Evolutionary conservation across 176 grass and related monocot genomes (phyloP), one percentile per base, ranked within the genome.

Genomic region (Urochloa ruziziensis): DNA sequence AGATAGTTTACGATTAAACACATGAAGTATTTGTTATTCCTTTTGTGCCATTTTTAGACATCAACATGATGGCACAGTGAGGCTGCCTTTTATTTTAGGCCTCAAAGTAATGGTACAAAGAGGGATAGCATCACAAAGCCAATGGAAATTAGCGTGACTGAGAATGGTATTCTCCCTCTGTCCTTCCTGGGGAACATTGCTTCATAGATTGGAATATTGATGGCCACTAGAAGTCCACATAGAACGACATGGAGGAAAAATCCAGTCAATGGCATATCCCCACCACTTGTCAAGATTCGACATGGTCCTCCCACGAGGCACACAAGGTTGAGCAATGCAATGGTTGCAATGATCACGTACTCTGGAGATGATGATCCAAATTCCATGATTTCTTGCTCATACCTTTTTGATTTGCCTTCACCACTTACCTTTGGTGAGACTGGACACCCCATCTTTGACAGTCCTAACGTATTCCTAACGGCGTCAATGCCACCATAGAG

Each of bases 311-410:
- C 81, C 39, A 82, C 75, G 9, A 93, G 40, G 57, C 92, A 94
- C 7, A 77, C 54, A 6, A 93, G 80, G 73, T 94, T 93, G 14
- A 98, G 39, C 17, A 93, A 78, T 27, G 92, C 89, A 5, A 92
- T 25, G 12, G 86, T 73, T 46, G 23, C 69, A 10, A 93, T 93
- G 56, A 95, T 86, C 29, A 89, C 87, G 27, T 90, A 89, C 77
- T 84, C 90, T 34, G 86, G 34, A n/a, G n/a, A 19, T 6, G 88
- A 80, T 0, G 72, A 75, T 10, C 91, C 92, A 18, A 98, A 93
- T 67, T 95, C 92, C 72, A 98, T 91, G 17, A 88, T 70, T 78
- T 95, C 95, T 44, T 83, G 84, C 71, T 95, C 72, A 11, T 93
- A 98, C 79, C 95, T 85, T 57, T 91, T 91, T 2, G 70, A 75